A percentile compares a stretch with the other conserved stretches of the same genome.
Evolutionary conservation across 345 rosid genomes (phyloP).

Genomic region (Populus simonii): DNA sequence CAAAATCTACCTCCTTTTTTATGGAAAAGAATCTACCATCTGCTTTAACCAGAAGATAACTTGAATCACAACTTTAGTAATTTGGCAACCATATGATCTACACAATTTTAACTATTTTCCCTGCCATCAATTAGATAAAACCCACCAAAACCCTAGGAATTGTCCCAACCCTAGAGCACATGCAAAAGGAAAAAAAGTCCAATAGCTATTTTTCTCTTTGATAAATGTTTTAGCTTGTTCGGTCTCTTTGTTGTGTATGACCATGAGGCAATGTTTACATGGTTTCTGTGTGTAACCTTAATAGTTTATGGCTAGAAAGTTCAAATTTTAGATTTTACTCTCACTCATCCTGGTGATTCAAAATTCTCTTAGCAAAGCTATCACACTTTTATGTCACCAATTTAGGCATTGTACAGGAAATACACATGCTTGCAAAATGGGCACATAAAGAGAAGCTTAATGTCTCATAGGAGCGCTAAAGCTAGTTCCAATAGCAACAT

Average conservation of each 20-base stretch:
- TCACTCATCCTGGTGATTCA: too few species aligned
- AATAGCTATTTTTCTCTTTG: not conserved
- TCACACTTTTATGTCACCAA: too few species aligned
- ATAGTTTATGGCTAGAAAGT: too few species aligned
- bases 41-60: not conserved
- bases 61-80: not conserved
- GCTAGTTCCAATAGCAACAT: not conserved
- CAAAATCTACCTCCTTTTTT: not conserved
- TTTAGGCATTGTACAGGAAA: not conserved
- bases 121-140: not conserved
- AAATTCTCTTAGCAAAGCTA: too few species aligned
- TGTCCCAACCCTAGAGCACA: not conserved
- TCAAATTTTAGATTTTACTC: too few species aligned
- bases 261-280: not conserved
- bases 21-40: not conserved
- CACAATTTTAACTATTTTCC: not conserved
- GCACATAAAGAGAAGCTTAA: not conserved
- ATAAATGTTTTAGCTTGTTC: not conserved
- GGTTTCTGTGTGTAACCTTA: too few species aligned
- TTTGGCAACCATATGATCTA: not conserved
- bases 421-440: not conserved
- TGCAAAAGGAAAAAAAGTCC: not conserved
- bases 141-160: not conserved
- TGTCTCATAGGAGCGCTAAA: not conserved
- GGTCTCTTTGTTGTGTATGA: not conserved